Base-by-base conservation (phyloP, 208 protist species). In the Blastocrithidia nonstop region DNA sequence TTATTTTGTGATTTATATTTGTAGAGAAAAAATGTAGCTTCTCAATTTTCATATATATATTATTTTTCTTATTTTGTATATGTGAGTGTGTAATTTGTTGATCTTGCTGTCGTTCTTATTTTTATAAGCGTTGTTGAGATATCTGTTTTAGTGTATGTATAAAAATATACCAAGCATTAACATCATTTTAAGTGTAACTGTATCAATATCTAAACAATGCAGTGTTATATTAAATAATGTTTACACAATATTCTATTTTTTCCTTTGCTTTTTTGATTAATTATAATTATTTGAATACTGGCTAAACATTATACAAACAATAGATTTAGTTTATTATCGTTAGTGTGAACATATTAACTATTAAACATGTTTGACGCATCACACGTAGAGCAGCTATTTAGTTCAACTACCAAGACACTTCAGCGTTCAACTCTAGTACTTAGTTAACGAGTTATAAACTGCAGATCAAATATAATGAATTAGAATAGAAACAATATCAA, bases 81-180 rank as follows among this genome's bases (percentile, higher is more conserved):
- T 38, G 11, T 9, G 19, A 52, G 9, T 44, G 1, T 41, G 17
- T 49, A 15, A 16, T 35, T 11, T n/a, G n/a, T 11, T 35, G n/a
- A 35, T 15, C 42, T 68, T 72, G 65, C 66, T 71, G 31, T 35
- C 47, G 8, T 26, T 39, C 24, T 15, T 22, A 26, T 50, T 68
- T 32, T 58, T 72, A 0, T 51, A 59, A 22, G 37, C 48, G 5
- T 50, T 73, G 6, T 73, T 68, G 32, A 33, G 31, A 28, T 38
- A 68, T 6, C 44, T 61, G 11, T 28, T 37, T 26, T 47, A 35
- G 29, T 15, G 29, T n/a, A n/a, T 11, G 11, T 15, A 35, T 35
- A 35, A n/a, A 11, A 35, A n/a, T 35, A 35, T n/a, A n/a, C 11
- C 11, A 11, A 35, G 29, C 29, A 35, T 11, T 35, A n/a, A n/a